These are phyloP conservation scores for Pyrenopolyporus hunteri DNA, from an alignment of 495 filamentous ascomycete genomes.

Conservation along the genomic window DNA sequence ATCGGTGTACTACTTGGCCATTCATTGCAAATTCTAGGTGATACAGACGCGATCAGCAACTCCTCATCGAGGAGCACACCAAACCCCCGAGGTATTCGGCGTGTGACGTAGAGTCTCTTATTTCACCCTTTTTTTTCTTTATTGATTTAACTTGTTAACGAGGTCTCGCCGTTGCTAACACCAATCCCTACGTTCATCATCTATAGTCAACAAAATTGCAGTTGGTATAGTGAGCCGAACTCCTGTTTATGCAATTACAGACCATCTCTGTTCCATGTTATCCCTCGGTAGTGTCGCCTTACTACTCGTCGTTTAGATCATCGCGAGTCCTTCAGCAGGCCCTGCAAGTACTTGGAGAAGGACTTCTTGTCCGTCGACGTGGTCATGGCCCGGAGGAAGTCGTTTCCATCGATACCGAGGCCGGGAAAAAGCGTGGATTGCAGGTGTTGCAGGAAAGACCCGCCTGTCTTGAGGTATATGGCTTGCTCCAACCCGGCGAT, in stretches of 20 bases:
- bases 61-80: neutral
- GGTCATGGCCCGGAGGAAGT: conserved; percentile 57
- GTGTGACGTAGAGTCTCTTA: neutral
- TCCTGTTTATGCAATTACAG: conserved; percentile 33
- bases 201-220: conserved; percentile 29
- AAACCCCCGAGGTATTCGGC: no score
- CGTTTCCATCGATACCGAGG: conserved; percentile 54
- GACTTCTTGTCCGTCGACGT: conserved; percentile 55
- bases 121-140: no score
- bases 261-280: conserved; percentile 5
- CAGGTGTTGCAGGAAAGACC: conserved; percentile 56
- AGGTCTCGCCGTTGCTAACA: conserved; percentile 26
- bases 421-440: conserved; percentile 56
- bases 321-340: conserved; percentile 47
- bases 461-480: conserved; percentile 85
- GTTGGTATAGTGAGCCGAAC: conserved; percentile 38
- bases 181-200: conserved; percentile 30
- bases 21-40: no score
- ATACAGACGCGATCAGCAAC: no score
- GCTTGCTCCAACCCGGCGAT: conserved; percentile 82
- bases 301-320: conserved; percentile 19
- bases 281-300: neutral
- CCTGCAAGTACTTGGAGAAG: conserved; percentile 56
- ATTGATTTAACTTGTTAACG: conserved; percentile 12
- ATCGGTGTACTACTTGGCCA: no score